These are phyloP conservation scores for Pichia sp. DNA, from an alignment of 1,139 yeast genomes.

Conservation along the genomic window DNA sequence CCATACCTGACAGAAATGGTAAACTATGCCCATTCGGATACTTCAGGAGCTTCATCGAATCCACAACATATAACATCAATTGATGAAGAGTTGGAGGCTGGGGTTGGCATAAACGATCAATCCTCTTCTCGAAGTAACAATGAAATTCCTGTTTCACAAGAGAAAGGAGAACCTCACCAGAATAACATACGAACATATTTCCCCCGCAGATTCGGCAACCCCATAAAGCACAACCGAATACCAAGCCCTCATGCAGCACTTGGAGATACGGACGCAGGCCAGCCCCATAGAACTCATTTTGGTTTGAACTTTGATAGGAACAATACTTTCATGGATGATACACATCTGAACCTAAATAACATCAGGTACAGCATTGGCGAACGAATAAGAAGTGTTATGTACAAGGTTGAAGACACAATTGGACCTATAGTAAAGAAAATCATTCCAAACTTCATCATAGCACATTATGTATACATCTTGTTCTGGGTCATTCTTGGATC, in stretches of 20 bases:
- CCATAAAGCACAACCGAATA: neutral
- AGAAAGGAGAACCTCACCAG: neutral
- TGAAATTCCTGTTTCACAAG: neutral
- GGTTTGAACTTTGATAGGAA: conserved; percentile 6
- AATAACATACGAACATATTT: neutral
- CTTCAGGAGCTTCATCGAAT: neutral
- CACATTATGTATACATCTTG: conserved; percentile 68
- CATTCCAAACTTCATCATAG: conserved; percentile 72
- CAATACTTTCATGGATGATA: conserved; percentile 14
- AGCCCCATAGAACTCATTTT: neutral
- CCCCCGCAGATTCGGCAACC: neutral
- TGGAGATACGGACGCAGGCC: neutral
- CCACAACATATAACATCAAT: neutral
- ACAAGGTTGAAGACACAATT: conserved; percentile 28
- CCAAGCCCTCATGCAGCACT: neutral
- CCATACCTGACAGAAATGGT: neutral
- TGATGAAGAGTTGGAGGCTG: neutral
- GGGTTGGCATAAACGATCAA: neutral
- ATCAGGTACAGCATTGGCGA: conserved; percentile 23
- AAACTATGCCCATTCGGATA: neutral
- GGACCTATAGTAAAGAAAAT: conserved; percentile 50
- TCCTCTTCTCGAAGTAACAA: neutral
- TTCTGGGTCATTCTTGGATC: conserved; percentile 59
- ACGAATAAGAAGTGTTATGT: conserved; percentile 27
- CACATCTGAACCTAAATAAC: conserved; percentile 14